A percentile compares a stretch with the other conserved stretches of the same genome.
Evolutionary conservation across 116 monocot genomes (phyloP).

Genomic region (Trichopus zeylanicus): DNA sequence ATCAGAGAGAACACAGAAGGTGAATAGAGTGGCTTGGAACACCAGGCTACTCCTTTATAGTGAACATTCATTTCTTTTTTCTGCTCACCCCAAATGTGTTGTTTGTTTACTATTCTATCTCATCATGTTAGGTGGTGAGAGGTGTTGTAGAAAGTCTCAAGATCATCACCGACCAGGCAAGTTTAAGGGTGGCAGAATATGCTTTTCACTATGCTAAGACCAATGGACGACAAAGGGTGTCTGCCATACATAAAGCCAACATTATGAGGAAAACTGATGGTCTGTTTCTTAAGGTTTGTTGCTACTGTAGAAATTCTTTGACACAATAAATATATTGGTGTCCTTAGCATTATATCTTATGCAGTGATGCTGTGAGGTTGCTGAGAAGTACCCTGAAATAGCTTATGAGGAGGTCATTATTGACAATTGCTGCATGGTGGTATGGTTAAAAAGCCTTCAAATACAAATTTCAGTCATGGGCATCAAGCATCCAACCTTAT

Average conservation of each 20-base stretch:
- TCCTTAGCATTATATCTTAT: slow-evolving; percentile 1
- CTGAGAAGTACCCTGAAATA: slow-evolving; percentile 62
- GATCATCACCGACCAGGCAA: slow-evolving; percentile 62
- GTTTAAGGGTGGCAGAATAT: slow-evolving; percentile 65
- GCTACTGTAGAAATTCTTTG: not conserved
- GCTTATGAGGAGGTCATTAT: slow-evolving; percentile 71
- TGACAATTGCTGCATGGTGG: slow-evolving; percentile 73
- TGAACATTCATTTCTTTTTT: not conserved
- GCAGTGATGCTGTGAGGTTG: slow-evolving; percentile 71
- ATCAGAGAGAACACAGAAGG: slow-evolving; percentile 70
- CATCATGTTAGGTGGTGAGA: slow-evolving; percentile 45
- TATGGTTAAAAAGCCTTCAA: slow-evolving; percentile 3
- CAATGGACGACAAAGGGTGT: slow-evolving; percentile 51
- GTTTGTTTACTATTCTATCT: not conserved
- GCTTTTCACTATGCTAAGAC: slow-evolving; percentile 60
- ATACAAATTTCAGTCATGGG: not conserved
- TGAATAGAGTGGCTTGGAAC: slow-evolving; percentile 69
- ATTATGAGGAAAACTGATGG: slow-evolving; percentile 75
- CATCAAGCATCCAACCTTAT: not conserved
- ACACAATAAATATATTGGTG: not conserved
- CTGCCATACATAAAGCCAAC: slow-evolving; percentile 71
- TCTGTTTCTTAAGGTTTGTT: slow-evolving; percentile 47
- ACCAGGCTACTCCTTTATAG: slow-evolving; percentile 27
- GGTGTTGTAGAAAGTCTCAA: slow-evolving; percentile 70
- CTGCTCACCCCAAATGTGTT: not conserved